Evolutionary conservation across 148 eudicot genomes (phyloP).

Genomic region (Euryodendron excelsum): DNA sequence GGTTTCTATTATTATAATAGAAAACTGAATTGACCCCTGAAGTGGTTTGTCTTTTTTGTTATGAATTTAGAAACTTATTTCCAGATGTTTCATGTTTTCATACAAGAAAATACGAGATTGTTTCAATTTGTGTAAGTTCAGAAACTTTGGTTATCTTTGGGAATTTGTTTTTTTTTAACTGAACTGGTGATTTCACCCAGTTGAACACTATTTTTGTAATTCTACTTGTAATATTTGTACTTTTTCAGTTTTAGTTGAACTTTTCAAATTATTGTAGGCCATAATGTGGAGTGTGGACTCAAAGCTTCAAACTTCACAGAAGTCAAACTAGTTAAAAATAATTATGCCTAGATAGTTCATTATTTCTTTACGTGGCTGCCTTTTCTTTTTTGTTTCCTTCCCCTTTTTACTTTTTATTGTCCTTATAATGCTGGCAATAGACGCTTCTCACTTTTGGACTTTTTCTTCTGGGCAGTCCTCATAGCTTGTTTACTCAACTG

Average conservation of each 20-base stretch:
- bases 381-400: not conserved
- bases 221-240: too few relatives aligned
- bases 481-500: slow-evolving; percentile 2
- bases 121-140: not conserved
- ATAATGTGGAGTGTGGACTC: too few relatives aligned
- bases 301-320: not conserved
- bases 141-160: not conserved
- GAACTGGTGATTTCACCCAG: not conserved
- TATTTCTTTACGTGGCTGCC: not conserved
- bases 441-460: not conserved
- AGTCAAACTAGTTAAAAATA: not conserved
- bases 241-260: too few relatives aligned
- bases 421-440: not conserved
- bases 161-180: not conserved
- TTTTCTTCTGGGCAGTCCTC: not conserved
- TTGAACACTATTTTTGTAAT: not conserved
- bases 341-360: too few relatives aligned
- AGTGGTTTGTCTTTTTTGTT: too few relatives aligned
- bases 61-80: too few relatives aligned
- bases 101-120: not conserved
- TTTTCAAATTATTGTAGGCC: too few relatives aligned
- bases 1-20: too few relatives aligned
- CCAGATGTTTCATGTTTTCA: not conserved
- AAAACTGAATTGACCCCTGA: too few relatives aligned
- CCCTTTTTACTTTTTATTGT: not conserved